A percentile compares a stretch with the other conserved stretches of the same genome.
phyloP scores from a whole-genome alignment of 1,139 yeast species.

The Geotrichum histeridarum region DNA sequence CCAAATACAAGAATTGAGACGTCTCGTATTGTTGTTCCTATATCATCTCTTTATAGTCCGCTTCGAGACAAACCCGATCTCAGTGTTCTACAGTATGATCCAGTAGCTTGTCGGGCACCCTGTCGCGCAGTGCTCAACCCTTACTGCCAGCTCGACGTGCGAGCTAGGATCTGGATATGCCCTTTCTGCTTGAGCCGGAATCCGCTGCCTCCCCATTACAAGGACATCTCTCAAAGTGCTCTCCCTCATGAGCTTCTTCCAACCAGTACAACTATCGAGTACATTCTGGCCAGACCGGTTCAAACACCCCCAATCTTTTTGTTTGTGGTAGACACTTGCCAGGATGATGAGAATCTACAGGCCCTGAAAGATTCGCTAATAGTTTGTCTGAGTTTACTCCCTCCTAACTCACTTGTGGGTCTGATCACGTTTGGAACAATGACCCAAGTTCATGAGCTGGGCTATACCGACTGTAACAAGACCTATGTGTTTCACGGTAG shows the following conservation, averaged over 20 bases:
- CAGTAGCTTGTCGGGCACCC: slow-evolving; percentile 74
- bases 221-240: slow-evolving; percentile 74
- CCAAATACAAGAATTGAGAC: slow-evolving; percentile 92
- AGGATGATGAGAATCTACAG: slow-evolving; percentile 85
- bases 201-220: slow-evolving; percentile 85
- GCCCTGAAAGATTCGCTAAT: slow-evolving; percentile 85
- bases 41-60: slow-evolving; percentile 92
- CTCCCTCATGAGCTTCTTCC: slow-evolving; percentile 84
- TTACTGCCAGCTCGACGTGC: slow-evolving; percentile 71
- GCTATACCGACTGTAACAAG: slow-evolving; percentile 69
- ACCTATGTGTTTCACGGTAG: slow-evolving; percentile 90
- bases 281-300: slow-evolving; percentile 81
- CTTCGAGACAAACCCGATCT: slow-evolving; percentile 73
- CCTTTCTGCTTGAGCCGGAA: slow-evolving; percentile 80
- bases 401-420: slow-evolving; percentile 90
- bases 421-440: slow-evolving; percentile 90
- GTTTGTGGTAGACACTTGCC: slow-evolving; percentile 88
- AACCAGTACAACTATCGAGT: slow-evolving; percentile 81
- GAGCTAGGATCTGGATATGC: slow-evolving; percentile 83
- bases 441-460: slow-evolving; percentile 90
- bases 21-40: slow-evolving; percentile 86
- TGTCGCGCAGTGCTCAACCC: slow-evolving; percentile 90
- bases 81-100: slow-evolving; percentile 83
- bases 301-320: slow-evolving; percentile 89
- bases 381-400: slow-evolving; percentile 74